Evolutionary conservation across 345 rosid genomes (phyloP).

Genomic region (Isatis tinctoria): DNA sequence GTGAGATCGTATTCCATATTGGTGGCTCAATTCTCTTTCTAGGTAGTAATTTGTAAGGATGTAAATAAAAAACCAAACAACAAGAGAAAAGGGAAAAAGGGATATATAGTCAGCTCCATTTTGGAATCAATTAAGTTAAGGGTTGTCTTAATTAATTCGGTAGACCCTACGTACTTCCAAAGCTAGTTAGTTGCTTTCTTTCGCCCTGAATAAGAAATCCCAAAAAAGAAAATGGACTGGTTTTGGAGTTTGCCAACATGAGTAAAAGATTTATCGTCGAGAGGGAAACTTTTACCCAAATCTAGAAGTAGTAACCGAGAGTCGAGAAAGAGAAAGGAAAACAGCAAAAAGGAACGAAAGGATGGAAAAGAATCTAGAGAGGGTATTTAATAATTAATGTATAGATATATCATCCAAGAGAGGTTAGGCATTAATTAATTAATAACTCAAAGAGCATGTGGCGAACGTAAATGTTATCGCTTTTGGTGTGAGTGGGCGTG

Average conservation of each 20-base stretch:
- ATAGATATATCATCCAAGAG: background rate
- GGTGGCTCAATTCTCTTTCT: conserved; percentile 9
- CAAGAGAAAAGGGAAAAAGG: background rate
- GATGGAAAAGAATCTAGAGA: conserved; percentile 6
- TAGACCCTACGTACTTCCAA: conserved; percentile 3
- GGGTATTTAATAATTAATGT: background rate
- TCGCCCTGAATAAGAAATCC: background rate
- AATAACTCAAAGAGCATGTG: conserved; percentile 17
- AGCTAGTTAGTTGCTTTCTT: background rate
- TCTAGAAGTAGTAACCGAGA: background rate
- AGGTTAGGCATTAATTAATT: conserved; percentile 1
- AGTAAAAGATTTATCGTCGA: background rate
- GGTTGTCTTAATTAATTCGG: background rate
- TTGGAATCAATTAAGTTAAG: background rate
- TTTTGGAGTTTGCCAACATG: conserved; percentile 13
- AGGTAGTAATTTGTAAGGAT: conserved; percentile 18
- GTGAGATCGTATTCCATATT: background rate
- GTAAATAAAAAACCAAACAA: conserved; percentile 7
- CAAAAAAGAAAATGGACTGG: background rate
- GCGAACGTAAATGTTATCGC: conserved; percentile 16
- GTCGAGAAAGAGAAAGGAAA: background rate
- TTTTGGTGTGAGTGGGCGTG: background rate
- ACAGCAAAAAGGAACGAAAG: background rate
- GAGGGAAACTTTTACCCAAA: background rate
- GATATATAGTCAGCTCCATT: background rate